phyloP scores from a whole-genome alignment of 2,329 filamentous ascomycete species.

The Sphaceloma murrayae region DNA sequence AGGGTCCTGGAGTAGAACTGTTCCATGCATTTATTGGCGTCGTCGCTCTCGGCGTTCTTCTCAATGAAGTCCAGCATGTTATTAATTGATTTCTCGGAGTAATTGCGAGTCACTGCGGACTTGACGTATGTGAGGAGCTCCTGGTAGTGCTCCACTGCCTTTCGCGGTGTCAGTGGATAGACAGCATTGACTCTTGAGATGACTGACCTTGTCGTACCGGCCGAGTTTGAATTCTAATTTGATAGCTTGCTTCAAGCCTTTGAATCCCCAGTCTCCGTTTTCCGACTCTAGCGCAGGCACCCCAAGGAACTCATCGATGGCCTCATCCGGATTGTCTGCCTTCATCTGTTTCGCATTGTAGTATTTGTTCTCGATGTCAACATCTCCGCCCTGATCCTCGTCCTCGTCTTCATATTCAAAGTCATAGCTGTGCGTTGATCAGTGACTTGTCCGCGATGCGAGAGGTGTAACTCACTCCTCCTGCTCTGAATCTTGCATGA shows the following conservation, averaged over 20 bases:
- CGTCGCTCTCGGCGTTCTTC: conserved; percentile 66
- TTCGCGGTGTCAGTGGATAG: conserved; percentile 22
- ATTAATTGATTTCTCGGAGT: conserved; percentile 98
- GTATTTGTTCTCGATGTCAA: conserved; percentile 98
- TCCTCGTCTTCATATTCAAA: conserved; percentile 97
- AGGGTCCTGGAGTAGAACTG: conserved; percentile 91
- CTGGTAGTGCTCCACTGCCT: conserved; percentile 87
- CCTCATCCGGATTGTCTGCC: conserved; percentile 71
- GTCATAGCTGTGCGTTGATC: conserved; percentile 57
- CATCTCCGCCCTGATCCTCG: conserved; percentile 76
- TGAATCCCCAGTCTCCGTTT: conserved; percentile 98
- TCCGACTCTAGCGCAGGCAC: conserved; percentile 76
- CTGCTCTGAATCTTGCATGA: conserved; percentile 86
- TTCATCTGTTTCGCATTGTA: conserved; percentile 99
- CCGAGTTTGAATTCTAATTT: conserved; percentile 92
- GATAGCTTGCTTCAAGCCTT: conserved; percentile 93
- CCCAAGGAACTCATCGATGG: conserved; percentile 84
- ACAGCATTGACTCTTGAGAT: not conserved
- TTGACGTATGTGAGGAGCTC: conserved; percentile 97
- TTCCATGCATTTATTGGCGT: conserved; percentile 75
- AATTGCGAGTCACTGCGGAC: conserved; percentile 91
- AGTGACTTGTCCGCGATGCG: conserved; percentile 18
- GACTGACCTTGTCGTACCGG: conserved; percentile 66
- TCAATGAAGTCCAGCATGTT: conserved; percentile 98
- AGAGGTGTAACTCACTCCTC: conserved; percentile 54